phyloP scores from a whole-genome alignment of 2,329 filamentous ascomycete species.

The Claviceps capensis region DNA sequence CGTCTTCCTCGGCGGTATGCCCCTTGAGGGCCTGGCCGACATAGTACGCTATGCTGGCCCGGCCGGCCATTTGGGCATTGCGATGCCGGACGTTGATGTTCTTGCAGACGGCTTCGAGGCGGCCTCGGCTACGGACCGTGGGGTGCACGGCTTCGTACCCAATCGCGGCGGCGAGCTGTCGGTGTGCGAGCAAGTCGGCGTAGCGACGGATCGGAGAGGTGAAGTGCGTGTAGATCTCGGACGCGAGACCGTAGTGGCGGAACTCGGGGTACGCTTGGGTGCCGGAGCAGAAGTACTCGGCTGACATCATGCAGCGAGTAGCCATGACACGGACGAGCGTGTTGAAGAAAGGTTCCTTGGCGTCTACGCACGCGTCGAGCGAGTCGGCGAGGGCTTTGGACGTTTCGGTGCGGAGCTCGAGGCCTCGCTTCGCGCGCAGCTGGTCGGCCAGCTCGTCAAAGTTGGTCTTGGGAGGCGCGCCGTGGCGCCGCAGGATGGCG shows the following conservation, averaged over 20 bases:
- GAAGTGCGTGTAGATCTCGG: conserved; percentile 97
- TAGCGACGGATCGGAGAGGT: conserved; percentile 95
- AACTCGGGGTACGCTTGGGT: conserved; percentile 90
- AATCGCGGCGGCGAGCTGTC: conserved; percentile 90
- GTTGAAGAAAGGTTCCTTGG: conserved; percentile 88
- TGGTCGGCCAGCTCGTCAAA: conserved; percentile 91
- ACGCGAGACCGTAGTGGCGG: conserved; percentile 90
- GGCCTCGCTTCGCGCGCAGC: conserved; percentile 69
- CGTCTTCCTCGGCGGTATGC: conserved; percentile 64
- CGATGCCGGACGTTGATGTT: conserved; percentile 97
- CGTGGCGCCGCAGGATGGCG: conserved; percentile 84
- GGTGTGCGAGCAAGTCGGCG: conserved; percentile 87
- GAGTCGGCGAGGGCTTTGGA: conserved; percentile 91
- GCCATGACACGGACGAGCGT: conserved; percentile 94
- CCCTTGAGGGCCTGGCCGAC: conserved; percentile 91
- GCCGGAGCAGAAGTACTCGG: conserved; percentile 94
- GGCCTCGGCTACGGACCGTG: conserved; percentile 64
- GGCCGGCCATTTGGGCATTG: conserved; percentile 89
- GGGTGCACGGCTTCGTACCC: conserved; percentile 80
- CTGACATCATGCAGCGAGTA: conserved; percentile 97
- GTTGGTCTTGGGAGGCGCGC: conserved; percentile 82
- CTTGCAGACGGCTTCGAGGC: conserved; percentile 86
- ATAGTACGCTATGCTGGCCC: conserved; percentile 93
- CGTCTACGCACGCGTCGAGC: conserved; percentile 70
- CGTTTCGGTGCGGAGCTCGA: conserved; percentile 71